Base-by-base conservation (phyloP, 768 basidiomycete species). In the Udeniomyces megalosporus region DNA sequence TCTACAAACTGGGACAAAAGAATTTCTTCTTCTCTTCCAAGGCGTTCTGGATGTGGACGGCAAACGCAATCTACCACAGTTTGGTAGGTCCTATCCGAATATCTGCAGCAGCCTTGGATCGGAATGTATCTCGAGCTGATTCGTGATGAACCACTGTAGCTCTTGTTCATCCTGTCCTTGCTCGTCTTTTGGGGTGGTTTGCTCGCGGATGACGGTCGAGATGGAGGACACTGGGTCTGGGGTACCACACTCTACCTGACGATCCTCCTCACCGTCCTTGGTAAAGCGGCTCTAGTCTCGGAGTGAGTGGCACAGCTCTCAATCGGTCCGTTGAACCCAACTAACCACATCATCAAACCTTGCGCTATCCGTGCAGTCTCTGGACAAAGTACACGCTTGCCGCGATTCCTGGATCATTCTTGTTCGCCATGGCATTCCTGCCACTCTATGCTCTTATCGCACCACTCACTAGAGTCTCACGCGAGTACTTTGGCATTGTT, bases 301-400 rank as follows among this genome's bases (percentile, higher is more conserved):
- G 93, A 99, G 95, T 97, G 72, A 70, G 91, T 49, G 24, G n/a
- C 10, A 8, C 26, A 54, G n/a, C 46, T 15, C 22, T 1, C n/a
- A n/a, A n/a, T n/a, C n/a, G n/a, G n/a, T n/a, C n/a, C n/a, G n/a
- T n/a, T n/a, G n/a, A n/a, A n/a, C n/a, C n/a, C n/a, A n/a, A n/a
- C n/a, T n/a, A n/a, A n/a, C n/a, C n/a, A n/a, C n/a, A n/a, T n/a
- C n/a, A n/a, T n/a, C n/a, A n/a, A n/a, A n/a, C n/a, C n/a, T n/a
- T n/a, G n/a, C n/a, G n/a, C n/a, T n/a, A n/a, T n/a, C n/a, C n/a
- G n/a, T n/a, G n/a, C 66, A 99, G 93, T 69, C 75, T 99, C n/a
- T 99, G 95, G 95, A 99, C 95, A 0, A 97, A 97, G 72, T 99
- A 97, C 70, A 97, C 93, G 14, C 87, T 96, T 52, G 89, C 88